Percentiles rank a stretch among this genome's conserved stretches.
These are phyloP conservation scores for Dictyostelium brefeldianum DNA, from an alignment of 78 protist genomes.

Conservation along the genomic window DNA sequence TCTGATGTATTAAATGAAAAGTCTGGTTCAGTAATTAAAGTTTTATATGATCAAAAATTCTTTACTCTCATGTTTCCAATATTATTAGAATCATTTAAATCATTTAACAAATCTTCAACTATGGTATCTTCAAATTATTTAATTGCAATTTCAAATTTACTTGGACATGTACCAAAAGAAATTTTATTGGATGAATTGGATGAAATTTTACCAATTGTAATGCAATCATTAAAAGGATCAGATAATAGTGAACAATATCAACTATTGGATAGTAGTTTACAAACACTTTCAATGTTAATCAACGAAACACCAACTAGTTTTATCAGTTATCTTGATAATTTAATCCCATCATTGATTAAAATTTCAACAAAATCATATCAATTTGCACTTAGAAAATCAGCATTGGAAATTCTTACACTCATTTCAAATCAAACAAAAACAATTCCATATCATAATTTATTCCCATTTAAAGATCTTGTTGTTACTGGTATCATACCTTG, in stretches of 20 bases:
- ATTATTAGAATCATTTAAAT: conserved; percentile 55
- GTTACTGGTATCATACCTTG: conserved; percentile 31
- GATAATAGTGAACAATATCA: conserved; percentile 14
- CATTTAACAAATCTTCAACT: not conserved
- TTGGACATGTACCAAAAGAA: conserved; percentile 58
- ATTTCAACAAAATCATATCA: conserved; percentile 10
- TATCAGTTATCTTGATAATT: conserved; percentile 13
- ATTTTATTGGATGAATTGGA: conserved; percentile 37
- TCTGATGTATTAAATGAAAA: conserved; percentile 41
- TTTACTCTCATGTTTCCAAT: conserved; percentile 61
- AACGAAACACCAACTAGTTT: conserved; percentile 43
- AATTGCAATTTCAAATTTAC: conserved; percentile 56
- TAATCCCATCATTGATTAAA: conserved; percentile 42
- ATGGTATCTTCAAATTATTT: conserved; percentile 40
- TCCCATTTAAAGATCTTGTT: conserved; percentile 38
- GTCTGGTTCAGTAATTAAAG: conserved; percentile 62
- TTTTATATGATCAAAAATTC: conserved; percentile 69
- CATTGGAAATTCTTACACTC: conserved; percentile 37
- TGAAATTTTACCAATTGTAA: conserved; percentile 69
- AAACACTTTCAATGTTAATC: conserved; percentile 63
- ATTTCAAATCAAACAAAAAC: not conserved
- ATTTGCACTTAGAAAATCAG: conserved; percentile 6
- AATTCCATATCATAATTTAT: conserved; percentile 40
- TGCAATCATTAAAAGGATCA: conserved; percentile 40
- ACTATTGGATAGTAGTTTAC: conserved; percentile 44